These are phyloP conservation scores for Hippophae rhamnoides DNA, from an alignment of 306 rosid species.

Conservation along the genomic window DNA sequence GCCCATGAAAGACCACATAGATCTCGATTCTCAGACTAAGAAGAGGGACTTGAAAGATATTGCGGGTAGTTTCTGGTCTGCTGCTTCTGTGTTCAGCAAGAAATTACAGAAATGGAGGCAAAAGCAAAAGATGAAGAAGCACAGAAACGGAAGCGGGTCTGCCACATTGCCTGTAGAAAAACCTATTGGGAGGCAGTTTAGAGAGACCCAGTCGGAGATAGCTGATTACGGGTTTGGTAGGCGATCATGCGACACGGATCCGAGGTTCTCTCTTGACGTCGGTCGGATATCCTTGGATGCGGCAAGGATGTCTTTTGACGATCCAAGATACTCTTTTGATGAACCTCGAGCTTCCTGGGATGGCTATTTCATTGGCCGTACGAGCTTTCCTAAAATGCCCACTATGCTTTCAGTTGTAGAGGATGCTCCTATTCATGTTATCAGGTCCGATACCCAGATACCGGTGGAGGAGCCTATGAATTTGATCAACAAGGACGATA, in stretches of 20 bases:
- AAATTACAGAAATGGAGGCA: slow-evolving; percentile 96
- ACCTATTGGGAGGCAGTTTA: slow-evolving; percentile 81
- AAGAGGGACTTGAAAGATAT: slow-evolving; percentile 84
- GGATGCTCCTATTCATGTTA: slow-evolving; percentile 69
- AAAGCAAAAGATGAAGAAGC: slow-evolving; percentile 89
- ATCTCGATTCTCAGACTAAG: slow-evolving; percentile 77
- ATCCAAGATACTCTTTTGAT: slow-evolving; percentile 75
- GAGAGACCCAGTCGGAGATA: slow-evolving; percentile 97
- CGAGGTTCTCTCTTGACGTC: slow-evolving; percentile 77
- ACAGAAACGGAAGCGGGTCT: slow-evolving; percentile 63
- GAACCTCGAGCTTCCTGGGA: slow-evolving; percentile 99
- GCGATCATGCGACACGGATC: slow-evolving; percentile 95
- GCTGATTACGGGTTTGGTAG: slow-evolving; percentile 97
- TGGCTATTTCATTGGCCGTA: slow-evolving; percentile 60
- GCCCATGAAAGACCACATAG: slow-evolving; percentile 87
- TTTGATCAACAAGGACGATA: slow-evolving; percentile 29
- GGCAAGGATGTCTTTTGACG: slow-evolving; percentile 53
- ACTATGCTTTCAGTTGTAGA: slow-evolving; percentile 88
- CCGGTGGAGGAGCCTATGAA: slow-evolving; percentile 65
- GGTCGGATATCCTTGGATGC: slow-evolving; percentile 18
- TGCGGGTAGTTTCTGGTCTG: slow-evolving; percentile 95
- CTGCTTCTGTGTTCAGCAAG: slow-evolving; percentile 96
- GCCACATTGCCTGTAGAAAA: slow-evolving; percentile 84
- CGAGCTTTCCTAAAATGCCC: slow-evolving; percentile 69
- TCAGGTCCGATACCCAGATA: slow-evolving; percentile 56